These are phyloP conservation scores for Hypomontagnella submonticulosa DNA, from an alignment of 495 filamentous ascomycete species.

Conservation along the genomic window DNA sequence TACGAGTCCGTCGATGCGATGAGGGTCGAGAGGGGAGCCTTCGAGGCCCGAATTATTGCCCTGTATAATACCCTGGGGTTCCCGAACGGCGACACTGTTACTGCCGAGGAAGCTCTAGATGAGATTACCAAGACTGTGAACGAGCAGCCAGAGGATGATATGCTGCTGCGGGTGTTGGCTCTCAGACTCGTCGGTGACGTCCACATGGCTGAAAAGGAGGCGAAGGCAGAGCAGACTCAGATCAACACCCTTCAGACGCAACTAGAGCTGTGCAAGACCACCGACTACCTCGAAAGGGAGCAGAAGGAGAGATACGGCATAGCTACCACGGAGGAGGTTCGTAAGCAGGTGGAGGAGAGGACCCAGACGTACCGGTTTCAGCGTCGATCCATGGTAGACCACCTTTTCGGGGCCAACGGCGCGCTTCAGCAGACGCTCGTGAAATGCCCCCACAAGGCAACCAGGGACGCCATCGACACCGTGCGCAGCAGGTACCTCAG, in stretches of 20 bases:
- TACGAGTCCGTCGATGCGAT: conserved; percentile 1
- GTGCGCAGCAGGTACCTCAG: background rate
- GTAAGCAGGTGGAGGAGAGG: background rate
- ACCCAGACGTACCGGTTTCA: conserved; percentile 17
- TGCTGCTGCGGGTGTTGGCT: background rate
- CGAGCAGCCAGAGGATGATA: background rate
- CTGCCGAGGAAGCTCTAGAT: conserved; percentile 8
- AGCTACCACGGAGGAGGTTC: conserved; percentile 7
- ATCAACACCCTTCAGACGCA: conserved; percentile 6
- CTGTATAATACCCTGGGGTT: conserved; percentile 1
- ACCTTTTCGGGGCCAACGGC: background rate
- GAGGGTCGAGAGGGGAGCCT: background rate
- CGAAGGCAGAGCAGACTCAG: background rate
- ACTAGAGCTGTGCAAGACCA: conserved; percentile 5
- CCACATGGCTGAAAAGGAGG: background rate
- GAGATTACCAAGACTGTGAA: background rate
- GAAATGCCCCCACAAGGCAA: background rate
- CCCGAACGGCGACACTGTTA: background rate
- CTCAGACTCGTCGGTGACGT: background rate
- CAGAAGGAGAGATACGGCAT: background rate
- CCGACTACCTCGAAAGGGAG: background rate
- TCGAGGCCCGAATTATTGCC: background rate
- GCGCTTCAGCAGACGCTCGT: background rate
- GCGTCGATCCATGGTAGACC: background rate
- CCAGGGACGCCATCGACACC: background rate